Evolutionary conservation across 805 yeast genomes (phyloP).

Genomic region (Candida nanaspora): DNA sequence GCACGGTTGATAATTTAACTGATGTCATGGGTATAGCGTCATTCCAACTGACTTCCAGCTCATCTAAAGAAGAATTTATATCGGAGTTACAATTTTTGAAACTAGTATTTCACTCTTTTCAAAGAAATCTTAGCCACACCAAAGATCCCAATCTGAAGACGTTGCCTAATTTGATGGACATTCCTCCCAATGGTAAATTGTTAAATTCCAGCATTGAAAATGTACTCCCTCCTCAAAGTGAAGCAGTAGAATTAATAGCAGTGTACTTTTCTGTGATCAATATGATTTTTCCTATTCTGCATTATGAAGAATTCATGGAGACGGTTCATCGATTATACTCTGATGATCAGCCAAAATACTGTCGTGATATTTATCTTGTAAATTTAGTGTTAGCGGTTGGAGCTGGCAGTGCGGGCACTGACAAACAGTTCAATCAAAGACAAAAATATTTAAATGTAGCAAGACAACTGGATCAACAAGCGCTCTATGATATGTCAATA

Average conservation of each 20-base stretch:
- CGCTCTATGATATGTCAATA: background rate
- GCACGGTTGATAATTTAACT: background rate
- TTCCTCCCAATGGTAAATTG: background rate
- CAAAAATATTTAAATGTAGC: background rate
- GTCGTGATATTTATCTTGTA: background rate
- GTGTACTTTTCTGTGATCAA: background rate
- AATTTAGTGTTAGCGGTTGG: background rate
- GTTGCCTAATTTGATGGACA: background rate
- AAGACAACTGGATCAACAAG: background rate
- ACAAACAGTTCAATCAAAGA: background rate
- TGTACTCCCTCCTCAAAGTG: background rate
- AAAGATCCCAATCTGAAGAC: background rate
- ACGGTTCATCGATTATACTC: background rate
- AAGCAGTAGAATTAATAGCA: background rate
- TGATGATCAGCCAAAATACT: background rate
- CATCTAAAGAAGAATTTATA: background rate
- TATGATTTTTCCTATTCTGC: background rate
- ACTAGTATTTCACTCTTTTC: background rate
- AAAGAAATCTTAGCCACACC: background rate
- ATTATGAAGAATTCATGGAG: background rate
- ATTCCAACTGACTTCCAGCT: background rate
- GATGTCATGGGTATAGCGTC: background rate
- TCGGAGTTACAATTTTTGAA: background rate
- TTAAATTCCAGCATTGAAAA: background rate
- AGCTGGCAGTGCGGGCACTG: background rate